These are phyloP conservation scores for Yarrowia alimentaria DNA, from an alignment of 805 yeast genomes.

Conservation along the genomic window DNA sequence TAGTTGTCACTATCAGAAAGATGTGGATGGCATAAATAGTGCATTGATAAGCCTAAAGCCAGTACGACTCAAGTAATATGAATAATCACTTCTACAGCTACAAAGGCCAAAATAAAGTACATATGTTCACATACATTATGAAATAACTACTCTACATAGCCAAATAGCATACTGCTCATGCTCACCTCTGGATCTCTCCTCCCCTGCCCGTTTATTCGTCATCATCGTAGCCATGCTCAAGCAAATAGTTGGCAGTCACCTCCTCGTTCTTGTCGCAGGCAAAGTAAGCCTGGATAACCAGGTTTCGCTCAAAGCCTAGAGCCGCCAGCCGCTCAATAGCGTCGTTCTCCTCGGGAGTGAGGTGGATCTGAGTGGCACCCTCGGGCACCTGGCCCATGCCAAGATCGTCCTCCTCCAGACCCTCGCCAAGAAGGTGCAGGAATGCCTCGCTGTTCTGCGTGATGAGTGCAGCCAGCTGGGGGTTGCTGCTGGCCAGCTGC, in stretches of 20 bases:
- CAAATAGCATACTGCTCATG: too few relatives aligned
- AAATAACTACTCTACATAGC: too few relatives aligned
- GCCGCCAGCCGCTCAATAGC: constrained; percentile 90
- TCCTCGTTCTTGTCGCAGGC: constrained; percentile 98
- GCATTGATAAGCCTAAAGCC: too few relatives aligned
- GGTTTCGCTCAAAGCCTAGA: constrained; percentile 84
- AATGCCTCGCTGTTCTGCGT: constrained; percentile 76
- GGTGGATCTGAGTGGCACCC: constrained; percentile 51
- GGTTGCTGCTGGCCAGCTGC: constrained; percentile 76
- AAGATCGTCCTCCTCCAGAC: constrained; percentile 44
- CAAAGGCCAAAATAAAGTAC: too few relatives aligned
- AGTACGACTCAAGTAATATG: too few relatives aligned
- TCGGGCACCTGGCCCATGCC: constrained; percentile 38
- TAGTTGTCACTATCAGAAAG: too few relatives aligned
- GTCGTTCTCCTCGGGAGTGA: constrained; percentile 79
- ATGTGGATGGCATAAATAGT: too few relatives aligned
- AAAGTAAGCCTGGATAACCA: constrained; percentile 89
- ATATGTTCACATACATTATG: too few relatives aligned
- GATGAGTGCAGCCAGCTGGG: constrained; percentile 77
- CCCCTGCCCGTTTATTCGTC: constrained; percentile 29
- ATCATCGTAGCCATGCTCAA: constrained; percentile 46
- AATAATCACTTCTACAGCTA: too few relatives aligned
- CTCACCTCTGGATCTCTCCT: too few relatives aligned
- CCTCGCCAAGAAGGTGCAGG: constrained; percentile 63
- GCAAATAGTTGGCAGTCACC: constrained; percentile 87